Evolutionary conservation across 2,329 filamentous ascomycete genomes (phyloP).

Genomic region (Chrysoporthe austroafricana): DNA sequence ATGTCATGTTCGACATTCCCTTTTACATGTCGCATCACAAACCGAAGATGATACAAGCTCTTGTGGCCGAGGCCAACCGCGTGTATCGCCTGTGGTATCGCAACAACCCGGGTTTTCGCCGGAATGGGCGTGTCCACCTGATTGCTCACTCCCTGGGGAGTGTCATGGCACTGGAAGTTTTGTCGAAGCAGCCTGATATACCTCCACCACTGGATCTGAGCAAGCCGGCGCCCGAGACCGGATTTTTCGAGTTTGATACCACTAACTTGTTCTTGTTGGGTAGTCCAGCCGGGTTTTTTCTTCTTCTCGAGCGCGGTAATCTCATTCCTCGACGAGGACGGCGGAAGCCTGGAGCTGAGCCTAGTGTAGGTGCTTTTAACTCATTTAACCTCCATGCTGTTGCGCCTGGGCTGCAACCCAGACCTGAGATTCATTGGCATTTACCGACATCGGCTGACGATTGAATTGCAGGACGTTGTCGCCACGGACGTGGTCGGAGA

Average conservation of each 20-base stretch:
- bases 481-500: conserved; percentile 72
- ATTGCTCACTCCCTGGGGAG: conserved; percentile 93
- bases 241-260: conserved; percentile 88
- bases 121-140: conserved; percentile 83
- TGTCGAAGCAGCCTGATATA: conserved; percentile 83
- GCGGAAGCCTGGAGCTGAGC: conserved; percentile 74
- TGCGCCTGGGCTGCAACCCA: background rate
- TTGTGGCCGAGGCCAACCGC: conserved; percentile 88
- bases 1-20: conserved; percentile 97
- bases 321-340: conserved; percentile 78
- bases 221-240: conserved; percentile 47
- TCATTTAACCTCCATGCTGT: background rate
- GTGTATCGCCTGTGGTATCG: conserved; percentile 95
- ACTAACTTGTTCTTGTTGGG: conserved; percentile 87
- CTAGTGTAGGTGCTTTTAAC: conserved; percentile 39
- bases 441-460: background rate
- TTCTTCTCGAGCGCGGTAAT: conserved; percentile 75
- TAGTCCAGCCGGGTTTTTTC: conserved; percentile 89
- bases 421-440: background rate
- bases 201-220: conserved; percentile 57
- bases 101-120: conserved; percentile 86
- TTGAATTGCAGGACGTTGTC: conserved; percentile 49
- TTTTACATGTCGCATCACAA: conserved; percentile 98
- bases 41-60: conserved; percentile 87
- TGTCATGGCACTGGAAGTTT: conserved; percentile 89